A percentile compares a stretch with the other conserved stretches of the same genome.
These are phyloP conservation scores for Camelina sativa DNA, from an alignment of 345 rosid species.

Conservation along the genomic window DNA sequence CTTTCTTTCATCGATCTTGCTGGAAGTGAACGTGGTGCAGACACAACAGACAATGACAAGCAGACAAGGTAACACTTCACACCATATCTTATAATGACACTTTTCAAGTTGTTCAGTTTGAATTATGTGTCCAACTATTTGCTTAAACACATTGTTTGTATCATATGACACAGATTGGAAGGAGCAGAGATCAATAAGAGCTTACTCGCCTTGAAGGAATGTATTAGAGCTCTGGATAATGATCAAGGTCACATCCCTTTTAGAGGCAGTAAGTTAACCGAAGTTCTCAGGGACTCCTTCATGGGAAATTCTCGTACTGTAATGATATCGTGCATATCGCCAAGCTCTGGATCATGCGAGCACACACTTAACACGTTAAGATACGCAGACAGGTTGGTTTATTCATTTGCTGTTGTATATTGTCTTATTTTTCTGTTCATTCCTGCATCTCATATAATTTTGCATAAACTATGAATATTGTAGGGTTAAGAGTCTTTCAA, in stretches of 20 bases:
- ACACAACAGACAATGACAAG: slow-evolving; percentile 97
- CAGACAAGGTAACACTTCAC: slow-evolving; percentile 73
- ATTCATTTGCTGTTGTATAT: neutral
- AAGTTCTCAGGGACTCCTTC: slow-evolving; percentile 98
- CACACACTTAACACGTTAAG: slow-evolving; percentile 97
- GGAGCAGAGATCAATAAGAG: slow-evolving; percentile 99
- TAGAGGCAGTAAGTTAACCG: slow-evolving; percentile 97
- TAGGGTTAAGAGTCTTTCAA: slow-evolving; percentile 98
- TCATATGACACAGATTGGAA: slow-evolving; percentile 75
- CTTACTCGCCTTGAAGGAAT: slow-evolving; percentile 93
- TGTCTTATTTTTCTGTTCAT: slow-evolving; percentile 3
- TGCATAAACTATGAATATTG: slow-evolving; percentile 29
- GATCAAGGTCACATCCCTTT: slow-evolving; percentile 99
- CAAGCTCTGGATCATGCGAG: slow-evolving; percentile 97
- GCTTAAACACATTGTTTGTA: slow-evolving; percentile 5
- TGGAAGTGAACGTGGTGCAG: slow-evolving; percentile 99
- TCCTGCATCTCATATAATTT: slow-evolving; percentile 15
- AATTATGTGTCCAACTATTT: slow-evolving; percentile 22
- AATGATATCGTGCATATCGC: slow-evolving; percentile 98
- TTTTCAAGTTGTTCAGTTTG: slow-evolving; percentile 8
- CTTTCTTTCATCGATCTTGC: slow-evolving; percentile 99
- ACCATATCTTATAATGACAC: slow-evolving; percentile 18
- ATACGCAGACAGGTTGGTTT: slow-evolving; percentile 93
- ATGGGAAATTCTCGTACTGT: slow-evolving; percentile 97
- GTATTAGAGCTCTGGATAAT: slow-evolving; percentile 99